These are phyloP conservation scores for Trichophaea hybrida DNA, from an alignment of 2,329 filamentous ascomycete genomes.

Conservation along the genomic window DNA sequence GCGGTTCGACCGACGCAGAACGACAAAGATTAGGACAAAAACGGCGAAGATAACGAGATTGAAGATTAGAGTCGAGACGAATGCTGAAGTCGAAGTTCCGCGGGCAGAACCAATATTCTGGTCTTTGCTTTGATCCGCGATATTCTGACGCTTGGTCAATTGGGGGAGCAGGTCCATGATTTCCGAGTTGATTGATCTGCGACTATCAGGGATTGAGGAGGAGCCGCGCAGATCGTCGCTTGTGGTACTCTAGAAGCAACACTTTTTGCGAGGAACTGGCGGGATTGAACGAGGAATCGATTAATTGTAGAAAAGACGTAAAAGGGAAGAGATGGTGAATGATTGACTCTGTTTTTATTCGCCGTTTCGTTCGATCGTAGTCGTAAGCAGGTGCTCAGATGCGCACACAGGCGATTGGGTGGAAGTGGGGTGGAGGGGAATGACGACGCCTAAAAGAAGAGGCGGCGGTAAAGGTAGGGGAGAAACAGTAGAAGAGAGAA, in stretches of 20 bases:
- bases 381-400: not conserved
- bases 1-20: constrained; percentile 37
- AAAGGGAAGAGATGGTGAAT: not conserved
- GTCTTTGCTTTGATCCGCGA: constrained; percentile 22
- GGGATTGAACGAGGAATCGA: not conserved
- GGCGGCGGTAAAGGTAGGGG: not conserved
- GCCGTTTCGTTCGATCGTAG: not conserved
- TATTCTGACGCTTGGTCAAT: not conserved
- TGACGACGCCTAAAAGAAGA: not conserved
- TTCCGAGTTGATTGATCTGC: not conserved
- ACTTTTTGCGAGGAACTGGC: not conserved
- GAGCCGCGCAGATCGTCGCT: too few relatives aligned
- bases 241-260: too few relatives aligned
- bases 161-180: not conserved
- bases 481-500: not conserved
- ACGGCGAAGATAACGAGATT: constrained; percentile 34
- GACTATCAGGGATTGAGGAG: too few relatives aligned
- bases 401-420: not conserved
- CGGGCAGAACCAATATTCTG: constrained; percentile 28
- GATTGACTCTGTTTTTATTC: not conserved
- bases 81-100: constrained; percentile 32
- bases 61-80: constrained; percentile 38
- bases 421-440: not conserved
- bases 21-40: constrained; percentile 38
- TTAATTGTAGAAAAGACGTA: not conserved